Conservation (phyloP, 2,329 filamentous ascomycete genomes). For the Pyrenochaeta sp. region DNA sequence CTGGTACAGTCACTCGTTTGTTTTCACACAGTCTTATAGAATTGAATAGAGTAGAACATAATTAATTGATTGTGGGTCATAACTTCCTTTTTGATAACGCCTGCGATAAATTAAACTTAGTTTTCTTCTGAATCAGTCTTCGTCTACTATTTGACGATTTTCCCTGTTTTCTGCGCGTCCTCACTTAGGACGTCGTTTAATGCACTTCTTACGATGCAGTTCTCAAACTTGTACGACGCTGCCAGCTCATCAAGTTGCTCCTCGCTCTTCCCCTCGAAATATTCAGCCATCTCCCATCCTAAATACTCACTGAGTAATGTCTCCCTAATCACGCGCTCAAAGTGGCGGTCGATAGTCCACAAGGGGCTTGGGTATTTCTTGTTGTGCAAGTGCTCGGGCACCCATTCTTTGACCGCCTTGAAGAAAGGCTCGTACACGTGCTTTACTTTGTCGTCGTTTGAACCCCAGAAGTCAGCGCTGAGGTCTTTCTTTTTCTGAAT, state of each 20-base stretch:
- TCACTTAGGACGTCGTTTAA: slow-evolving; percentile 13
- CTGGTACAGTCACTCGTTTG: too few species aligned
- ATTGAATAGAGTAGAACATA: too few species aligned
- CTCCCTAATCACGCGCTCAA: slow-evolving; percentile 16
- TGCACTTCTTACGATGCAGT: slow-evolving; percentile 8
- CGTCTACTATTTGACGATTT: too few species aligned
- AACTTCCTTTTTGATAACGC: too few species aligned
- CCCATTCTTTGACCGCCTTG: slow-evolving; percentile 9
- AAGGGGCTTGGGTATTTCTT: slow-evolving; percentile 17
- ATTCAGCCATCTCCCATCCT: slow-evolving; percentile 16
- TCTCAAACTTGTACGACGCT: slow-evolving; percentile 12
- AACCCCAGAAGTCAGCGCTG: slow-evolving; percentile 17
- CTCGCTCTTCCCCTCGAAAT: slow-evolving; percentile 18
- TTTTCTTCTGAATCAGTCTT: too few species aligned
- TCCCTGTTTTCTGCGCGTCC: slow-evolving; percentile 1
- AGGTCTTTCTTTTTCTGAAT: slow-evolving; percentile 21
- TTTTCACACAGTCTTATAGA: too few species aligned
- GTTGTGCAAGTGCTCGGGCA: slow-evolving; percentile 16
- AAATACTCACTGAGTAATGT: slow-evolving; percentile 17
- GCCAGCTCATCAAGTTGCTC: slow-evolving; percentile 17
- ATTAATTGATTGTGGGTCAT: too few species aligned
- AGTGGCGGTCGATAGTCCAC: slow-evolving; percentile 12
- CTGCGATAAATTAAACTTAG: too few species aligned
- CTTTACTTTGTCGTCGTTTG: slow-evolving; percentile 13
- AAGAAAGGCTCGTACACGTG: slow-evolving; percentile 21